These are phyloP conservation scores for Coelastrella sp. DNA, from an alignment of 139 green algal species.

Conservation along the genomic window DNA sequence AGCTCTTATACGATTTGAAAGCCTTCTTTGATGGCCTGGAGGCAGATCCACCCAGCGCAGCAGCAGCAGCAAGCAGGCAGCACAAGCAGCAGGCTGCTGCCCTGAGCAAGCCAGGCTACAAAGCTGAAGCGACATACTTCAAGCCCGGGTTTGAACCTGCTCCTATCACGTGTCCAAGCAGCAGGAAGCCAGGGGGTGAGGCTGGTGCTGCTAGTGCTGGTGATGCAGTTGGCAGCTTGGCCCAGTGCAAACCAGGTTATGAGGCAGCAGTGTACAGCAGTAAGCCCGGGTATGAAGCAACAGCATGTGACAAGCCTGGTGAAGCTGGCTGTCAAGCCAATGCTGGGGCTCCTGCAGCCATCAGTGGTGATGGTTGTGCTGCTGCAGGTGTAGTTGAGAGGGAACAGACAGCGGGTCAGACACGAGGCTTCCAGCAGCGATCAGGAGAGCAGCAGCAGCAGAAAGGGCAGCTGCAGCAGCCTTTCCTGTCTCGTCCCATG, in stretches of 20 bases:
- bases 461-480: slow-evolving; percentile 25
- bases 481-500: neutral
- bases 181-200: neutral
- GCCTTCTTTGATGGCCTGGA: slow-evolving; percentile 68
- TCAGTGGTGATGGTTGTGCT: neutral
- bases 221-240: neutral
- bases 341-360: neutral
- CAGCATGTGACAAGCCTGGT: slow-evolving; percentile 14
- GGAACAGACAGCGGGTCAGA: neutral
- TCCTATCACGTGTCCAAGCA: neutral
- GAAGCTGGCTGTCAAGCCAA: slow-evolving; percentile 38
- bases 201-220: neutral
- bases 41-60: slow-evolving; percentile 61
- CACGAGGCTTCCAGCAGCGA: neutral
- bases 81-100: neutral
- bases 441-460: slow-evolving; percentile 11
- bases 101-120: neutral
- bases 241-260: neutral
- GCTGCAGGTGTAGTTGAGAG: neutral
- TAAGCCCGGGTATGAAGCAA: slow-evolving; percentile 4
- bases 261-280: neutral
- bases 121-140: neutral
- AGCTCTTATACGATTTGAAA: slow-evolving; percentile 53
- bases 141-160: slow-evolving; percentile 13
- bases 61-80: slow-evolving; percentile 10